Base-by-base conservation (phyloP, 257 asterid species). In the Perilla frutescens region DNA sequence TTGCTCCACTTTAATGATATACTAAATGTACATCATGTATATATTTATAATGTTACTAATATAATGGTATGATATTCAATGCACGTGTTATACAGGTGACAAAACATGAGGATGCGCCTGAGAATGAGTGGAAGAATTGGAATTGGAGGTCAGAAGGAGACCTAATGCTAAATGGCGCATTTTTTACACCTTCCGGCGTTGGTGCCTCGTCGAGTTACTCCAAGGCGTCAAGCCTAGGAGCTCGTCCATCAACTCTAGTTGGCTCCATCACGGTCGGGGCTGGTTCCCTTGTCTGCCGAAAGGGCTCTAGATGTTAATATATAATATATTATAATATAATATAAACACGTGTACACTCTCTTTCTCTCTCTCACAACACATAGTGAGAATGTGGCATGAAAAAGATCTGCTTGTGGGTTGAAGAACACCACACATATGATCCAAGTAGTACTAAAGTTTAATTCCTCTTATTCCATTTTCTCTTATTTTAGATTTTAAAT, bases 111-210 rank as follows among this genome's bases (percentile, higher is more conserved):
- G 87, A 79, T 49, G 80, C 94, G 20, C 84, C 94, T 0, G 83
- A 79, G 66, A 82, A 79, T 15, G 82, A 81, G 51, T 88, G 91
- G 94, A 86, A 84, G 74, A 73, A 71, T 1, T 88, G 94, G 94
- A 82, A 86, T 54, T 86, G 94, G 94, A 86, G 94, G 71, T 78
- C 88, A 0, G 84, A 81, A 36, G 91, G 91, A 1, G 94, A 88
- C 78, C 81, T 86, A 41, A 84, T 88, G 94, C 70, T 88, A 29
- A 88, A 88, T n/a, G 91, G 94, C 11, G 94, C 94, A 2, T 88
- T 37, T 56, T 88, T 88, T 13, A 70, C 76, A 51, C 77, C 83
- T 1, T 86, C 94, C 0, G 91, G 91, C 0, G 84, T 79, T 0
- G 86, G 77, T 3, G 84, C 86, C 51, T 70, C 85, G 10, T 84